These are phyloP conservation scores for Chalciporus piperatus DNA, from an alignment of 768 basidiomycete species.

Conservation along the genomic window DNA sequence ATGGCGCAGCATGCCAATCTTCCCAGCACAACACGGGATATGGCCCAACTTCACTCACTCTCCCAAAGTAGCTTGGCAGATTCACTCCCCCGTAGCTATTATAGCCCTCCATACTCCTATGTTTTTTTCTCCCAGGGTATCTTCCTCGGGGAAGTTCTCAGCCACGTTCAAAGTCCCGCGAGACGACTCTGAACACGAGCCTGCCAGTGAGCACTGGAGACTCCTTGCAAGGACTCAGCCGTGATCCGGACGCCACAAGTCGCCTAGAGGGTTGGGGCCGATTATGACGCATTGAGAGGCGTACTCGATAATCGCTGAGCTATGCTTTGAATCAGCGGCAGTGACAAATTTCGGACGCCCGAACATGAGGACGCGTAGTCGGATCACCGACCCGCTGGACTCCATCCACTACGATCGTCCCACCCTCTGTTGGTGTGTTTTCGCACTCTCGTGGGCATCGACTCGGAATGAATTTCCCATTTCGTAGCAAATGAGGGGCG, in stretches of 20 bases:
- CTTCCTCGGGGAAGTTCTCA: background rate
- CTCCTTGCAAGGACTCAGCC: too few relatives aligned
- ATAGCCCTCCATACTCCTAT: background rate
- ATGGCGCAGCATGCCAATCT: background rate
- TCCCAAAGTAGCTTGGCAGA: constrained; percentile 10
- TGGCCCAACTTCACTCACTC: constrained; percentile 15
- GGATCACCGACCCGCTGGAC: background rate
- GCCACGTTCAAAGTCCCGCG: background rate
- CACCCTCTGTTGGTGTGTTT: background rate
- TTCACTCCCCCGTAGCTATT: background rate
- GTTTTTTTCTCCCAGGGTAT: constrained; percentile 1
- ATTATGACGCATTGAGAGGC: background rate
- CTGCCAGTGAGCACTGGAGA: too few relatives aligned
- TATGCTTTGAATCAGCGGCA: background rate
- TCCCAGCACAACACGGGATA: constrained; percentile 16
- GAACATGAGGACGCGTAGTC: background rate
- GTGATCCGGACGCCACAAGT: background rate
- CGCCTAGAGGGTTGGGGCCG: too few relatives aligned
- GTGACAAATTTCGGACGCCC: background rate
- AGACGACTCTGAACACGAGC: background rate
- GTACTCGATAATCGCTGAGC: constrained; percentile 7
- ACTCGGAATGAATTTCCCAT: background rate
- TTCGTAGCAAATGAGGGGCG: too few relatives aligned
- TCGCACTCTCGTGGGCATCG: background rate
- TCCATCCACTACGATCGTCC: background rate